Percentiles rank a stretch among this genome's conserved stretches.
These are phyloP conservation scores for Tetrapisispora pingtungensis DNA, from an alignment of 805 yeast species.

Conservation along the genomic window DNA sequence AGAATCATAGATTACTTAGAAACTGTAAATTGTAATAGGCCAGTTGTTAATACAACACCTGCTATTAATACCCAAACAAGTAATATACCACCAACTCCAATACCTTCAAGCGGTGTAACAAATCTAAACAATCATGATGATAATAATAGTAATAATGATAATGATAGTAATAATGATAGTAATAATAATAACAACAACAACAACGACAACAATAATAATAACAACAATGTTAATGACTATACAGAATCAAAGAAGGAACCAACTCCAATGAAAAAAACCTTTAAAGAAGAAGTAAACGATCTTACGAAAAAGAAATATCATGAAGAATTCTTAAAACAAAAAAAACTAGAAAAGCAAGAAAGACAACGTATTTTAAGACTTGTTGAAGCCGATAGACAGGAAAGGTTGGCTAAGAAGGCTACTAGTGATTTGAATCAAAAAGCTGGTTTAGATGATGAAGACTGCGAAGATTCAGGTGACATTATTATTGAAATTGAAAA, in stretches of 20 bases:
- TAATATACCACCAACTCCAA: background rate
- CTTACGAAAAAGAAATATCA: constrained; percentile 24
- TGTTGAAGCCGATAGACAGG: constrained; percentile 24
- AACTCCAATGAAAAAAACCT: constrained; percentile 4
- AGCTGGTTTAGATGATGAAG: background rate
- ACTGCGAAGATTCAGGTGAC: constrained; percentile 35
- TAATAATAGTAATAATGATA: no score
- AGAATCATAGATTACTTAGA: constrained; percentile 2
- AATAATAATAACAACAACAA: no score
- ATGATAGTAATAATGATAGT: no score
- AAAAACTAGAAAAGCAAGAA: constrained; percentile 36
- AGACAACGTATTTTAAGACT: constrained; percentile 44
- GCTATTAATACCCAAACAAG: background rate
- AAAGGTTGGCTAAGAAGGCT: constrained; percentile 8
- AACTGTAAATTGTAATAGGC: background rate
- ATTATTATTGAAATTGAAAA: constrained; percentile 41
- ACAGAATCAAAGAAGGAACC: background rate
- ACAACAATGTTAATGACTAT: background rate
- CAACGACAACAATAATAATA: no score
- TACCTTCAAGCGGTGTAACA: background rate
- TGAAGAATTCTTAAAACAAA: constrained; percentile 22
- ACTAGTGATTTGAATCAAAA: background rate
- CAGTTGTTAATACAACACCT: background rate
- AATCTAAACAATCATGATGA: background rate
- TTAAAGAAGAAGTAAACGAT: constrained; percentile 17